Evolutionary conservation across 2,329 filamentous ascomycete species (phyloP).

Genomic region (Kalmusia sp.): DNA sequence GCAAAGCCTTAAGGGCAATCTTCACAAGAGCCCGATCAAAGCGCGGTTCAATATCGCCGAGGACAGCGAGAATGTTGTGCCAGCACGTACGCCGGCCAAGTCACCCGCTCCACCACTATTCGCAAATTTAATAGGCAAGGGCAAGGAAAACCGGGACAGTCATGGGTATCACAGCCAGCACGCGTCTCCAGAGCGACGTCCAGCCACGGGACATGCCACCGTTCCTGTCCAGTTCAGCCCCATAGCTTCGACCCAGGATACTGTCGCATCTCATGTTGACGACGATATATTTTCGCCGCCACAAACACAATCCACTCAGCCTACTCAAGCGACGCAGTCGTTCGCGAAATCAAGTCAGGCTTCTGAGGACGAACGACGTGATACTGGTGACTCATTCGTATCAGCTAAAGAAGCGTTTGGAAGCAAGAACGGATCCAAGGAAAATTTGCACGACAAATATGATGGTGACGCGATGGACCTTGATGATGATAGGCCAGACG

Average conservation of each 20-base stretch:
- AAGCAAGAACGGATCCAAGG: slow-evolving; percentile 38
- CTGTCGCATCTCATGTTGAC: slow-evolving; percentile 31
- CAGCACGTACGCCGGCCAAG: slow-evolving; percentile 31
- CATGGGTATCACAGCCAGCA: slow-evolving; percentile 48
- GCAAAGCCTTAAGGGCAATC: slow-evolving; percentile 57
- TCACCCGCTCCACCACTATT: slow-evolving; percentile 40
- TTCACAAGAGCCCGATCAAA: slow-evolving; percentile 63
- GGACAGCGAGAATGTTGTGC: slow-evolving; percentile 52
- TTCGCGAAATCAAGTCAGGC: slow-evolving; percentile 32
- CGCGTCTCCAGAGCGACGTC: slow-evolving; percentile 30
- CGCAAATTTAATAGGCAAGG: slow-evolving; percentile 29
- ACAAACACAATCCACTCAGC: slow-evolving; percentile 41
- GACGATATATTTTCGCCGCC: slow-evolving; percentile 41
- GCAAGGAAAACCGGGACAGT: slow-evolving; percentile 36
- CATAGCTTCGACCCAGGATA: slow-evolving; percentile 37
- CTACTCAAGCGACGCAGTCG: slow-evolving; percentile 37
- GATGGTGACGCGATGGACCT: slow-evolving; percentile 40
- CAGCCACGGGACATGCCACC: slow-evolving; percentile 39
- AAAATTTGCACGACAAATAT: slow-evolving; percentile 28
- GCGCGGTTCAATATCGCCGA: slow-evolving; percentile 67
- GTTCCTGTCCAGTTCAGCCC: slow-evolving; percentile 20
- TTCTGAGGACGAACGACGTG: slow-evolving; percentile 34
- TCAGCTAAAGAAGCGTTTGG: slow-evolving; percentile 55
- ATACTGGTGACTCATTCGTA: slow-evolving; percentile 55
- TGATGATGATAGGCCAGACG: slow-evolving; percentile 36